These are phyloP conservation scores for Meyerozyma sp. DNA, from an alignment of 1,139 yeast species.

Conservation along the genomic window DNA sequence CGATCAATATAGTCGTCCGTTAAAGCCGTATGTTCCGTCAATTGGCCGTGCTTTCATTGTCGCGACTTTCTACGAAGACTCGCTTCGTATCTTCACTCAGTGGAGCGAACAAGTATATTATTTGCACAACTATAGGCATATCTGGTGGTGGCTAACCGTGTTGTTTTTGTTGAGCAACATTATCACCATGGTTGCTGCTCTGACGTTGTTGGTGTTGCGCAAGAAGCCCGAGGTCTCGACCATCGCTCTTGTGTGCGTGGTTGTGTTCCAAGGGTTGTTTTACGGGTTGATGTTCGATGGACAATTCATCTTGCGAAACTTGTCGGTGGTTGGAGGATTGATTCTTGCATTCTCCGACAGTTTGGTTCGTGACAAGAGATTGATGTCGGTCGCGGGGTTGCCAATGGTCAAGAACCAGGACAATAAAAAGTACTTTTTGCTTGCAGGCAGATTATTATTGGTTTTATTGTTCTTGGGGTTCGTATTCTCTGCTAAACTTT, in stretches of 20 bases:
- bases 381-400: constrained; percentile 77
- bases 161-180: constrained; percentile 63
- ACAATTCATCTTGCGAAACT: constrained; percentile 76
- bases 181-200: constrained; percentile 65
- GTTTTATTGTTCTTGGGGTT: constrained; percentile 84
- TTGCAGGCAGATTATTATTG: constrained; percentile 85
- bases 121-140: constrained; percentile 72
- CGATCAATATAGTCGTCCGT: constrained; percentile 42
- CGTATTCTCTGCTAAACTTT: constrained; percentile 74
- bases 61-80: constrained; percentile 91
- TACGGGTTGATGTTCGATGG: constrained; percentile 85
- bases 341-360: constrained; percentile 86
- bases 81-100: constrained; percentile 76
- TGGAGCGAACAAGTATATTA: constrained; percentile 91
- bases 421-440: constrained; percentile 75
- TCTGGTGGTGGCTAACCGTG: constrained; percentile 76
- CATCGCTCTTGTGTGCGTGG: constrained; percentile 63
- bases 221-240: constrained; percentile 72
- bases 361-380: constrained; percentile 72
- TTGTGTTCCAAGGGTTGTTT: constrained; percentile 78
- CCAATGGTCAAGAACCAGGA: constrained; percentile 84
- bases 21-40: constrained; percentile 75
- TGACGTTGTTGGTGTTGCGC: constrained; percentile 68
- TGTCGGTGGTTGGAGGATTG: constrained; percentile 90
- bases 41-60: constrained; percentile 88